Evolutionary conservation across 257 asterid species (phyloP).

Genomic region (Solanum habrochaites): DNA sequence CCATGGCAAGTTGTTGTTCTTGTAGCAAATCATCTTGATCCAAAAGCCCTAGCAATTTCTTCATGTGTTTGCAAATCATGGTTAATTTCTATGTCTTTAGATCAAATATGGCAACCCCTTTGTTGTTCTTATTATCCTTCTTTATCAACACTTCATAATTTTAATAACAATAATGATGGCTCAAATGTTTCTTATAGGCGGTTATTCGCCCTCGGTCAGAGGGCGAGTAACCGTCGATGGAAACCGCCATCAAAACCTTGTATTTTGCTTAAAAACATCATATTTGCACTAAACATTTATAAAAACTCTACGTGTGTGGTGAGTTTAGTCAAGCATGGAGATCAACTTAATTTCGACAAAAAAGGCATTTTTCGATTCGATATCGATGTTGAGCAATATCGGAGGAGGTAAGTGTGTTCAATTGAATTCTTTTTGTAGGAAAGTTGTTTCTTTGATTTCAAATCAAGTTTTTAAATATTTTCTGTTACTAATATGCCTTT

Average conservation of each 20-base stretch:
- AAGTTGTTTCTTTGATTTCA: not conserved
- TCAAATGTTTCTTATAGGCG: slow-evolving; percentile 25
- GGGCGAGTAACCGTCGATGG: slow-evolving; percentile 34
- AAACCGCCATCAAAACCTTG: slow-evolving; percentile 33
- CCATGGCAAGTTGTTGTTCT: slow-evolving; percentile 69
- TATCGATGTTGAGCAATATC: slow-evolving; percentile 6
- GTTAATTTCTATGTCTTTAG: slow-evolving; percentile 47
- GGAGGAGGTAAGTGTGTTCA: not conserved
- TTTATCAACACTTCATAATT: slow-evolving; percentile 39
- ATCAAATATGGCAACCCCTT: slow-evolving; percentile 68
- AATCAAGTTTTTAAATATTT: too few relatives aligned
- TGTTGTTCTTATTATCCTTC: slow-evolving; percentile 52
- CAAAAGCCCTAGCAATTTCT: slow-evolving; percentile 48
- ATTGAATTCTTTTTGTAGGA: not conserved
- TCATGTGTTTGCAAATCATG: slow-evolving; percentile 63
- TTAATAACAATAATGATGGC: not conserved
- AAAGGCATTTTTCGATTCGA: slow-evolving; percentile 47
- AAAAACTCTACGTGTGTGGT: slow-evolving; percentile 5
- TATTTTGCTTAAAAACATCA: slow-evolving; percentile 22
- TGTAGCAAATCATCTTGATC: slow-evolving; percentile 44
- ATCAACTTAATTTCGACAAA: slow-evolving; percentile 13
- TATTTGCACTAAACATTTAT: slow-evolving; percentile 41
- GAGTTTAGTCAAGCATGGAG: slow-evolving; percentile 16
- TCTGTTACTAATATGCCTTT: too few relatives aligned
- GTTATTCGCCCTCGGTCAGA: slow-evolving; percentile 45